phyloP scores from a whole-genome alignment of 257 asterid species.

The Rubia yunnanensis region DNA sequence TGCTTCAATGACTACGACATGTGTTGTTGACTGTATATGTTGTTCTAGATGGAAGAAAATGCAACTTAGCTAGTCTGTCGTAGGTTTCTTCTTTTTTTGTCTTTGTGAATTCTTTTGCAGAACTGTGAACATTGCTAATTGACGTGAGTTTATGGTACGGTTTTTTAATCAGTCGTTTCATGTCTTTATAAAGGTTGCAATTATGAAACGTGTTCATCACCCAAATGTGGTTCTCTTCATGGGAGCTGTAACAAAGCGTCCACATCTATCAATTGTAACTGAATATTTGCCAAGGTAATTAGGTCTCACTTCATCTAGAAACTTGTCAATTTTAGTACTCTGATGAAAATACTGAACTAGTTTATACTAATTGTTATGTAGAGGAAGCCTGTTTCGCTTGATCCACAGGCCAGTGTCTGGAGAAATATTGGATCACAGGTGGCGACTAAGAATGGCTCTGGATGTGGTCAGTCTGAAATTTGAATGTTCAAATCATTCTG shows the following conservation, averaged over 20 bases:
- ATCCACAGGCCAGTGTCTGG: conserved; percentile 89
- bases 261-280: conserved; percentile 89
- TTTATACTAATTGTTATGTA: conserved; percentile 12
- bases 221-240: conserved; percentile 95
- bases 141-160: not conserved
- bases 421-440: conserved; percentile 66
- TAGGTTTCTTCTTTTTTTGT: not conserved
- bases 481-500: conserved; percentile 1
- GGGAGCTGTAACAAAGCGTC: conserved; percentile 95
- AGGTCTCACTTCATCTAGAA: not conserved
- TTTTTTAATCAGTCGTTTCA: not conserved
- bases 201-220: conserved; percentile 95
- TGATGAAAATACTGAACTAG: not conserved
- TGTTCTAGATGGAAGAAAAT: no score
- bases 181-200: conserved; percentile 58
- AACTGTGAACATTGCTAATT: not conserved
- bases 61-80: not conserved
- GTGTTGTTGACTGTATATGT: not conserved
- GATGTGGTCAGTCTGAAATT: conserved; percentile 68
- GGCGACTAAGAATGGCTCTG: conserved; percentile 82
- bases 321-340: not conserved
- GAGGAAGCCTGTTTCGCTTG: conserved; percentile 90
- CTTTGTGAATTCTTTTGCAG: no score
- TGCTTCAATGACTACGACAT: not conserved
- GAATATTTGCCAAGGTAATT: conserved; percentile 89